These are phyloP conservation scores for Paecilomyces formosus DNA, from an alignment of 2,329 filamentous ascomycete genomes.

Conservation along the genomic window DNA sequence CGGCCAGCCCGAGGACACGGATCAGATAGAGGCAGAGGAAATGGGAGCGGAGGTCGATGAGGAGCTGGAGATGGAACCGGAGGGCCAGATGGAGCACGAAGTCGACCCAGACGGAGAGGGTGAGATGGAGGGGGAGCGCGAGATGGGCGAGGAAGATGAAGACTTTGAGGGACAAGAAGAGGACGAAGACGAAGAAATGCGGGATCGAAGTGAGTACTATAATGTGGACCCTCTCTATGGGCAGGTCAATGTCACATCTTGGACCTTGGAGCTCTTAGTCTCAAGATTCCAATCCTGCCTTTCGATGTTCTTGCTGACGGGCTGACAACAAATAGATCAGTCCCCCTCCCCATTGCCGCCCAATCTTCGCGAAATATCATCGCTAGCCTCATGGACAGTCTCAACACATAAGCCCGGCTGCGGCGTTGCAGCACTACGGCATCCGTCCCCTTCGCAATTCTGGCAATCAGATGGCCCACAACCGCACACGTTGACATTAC, in stretches of 20 bases:
- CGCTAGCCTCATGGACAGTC: slow-evolving; percentile 59
- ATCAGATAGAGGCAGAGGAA: slow-evolving; percentile 3
- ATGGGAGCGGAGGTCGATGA: slow-evolving; percentile 7
- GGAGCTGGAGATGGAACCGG: slow-evolving; percentile 7
- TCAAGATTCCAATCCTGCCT: background rate
- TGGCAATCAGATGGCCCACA: slow-evolving; percentile 63
- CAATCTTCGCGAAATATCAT: slow-evolving; percentile 55
- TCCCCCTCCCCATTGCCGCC: slow-evolving; percentile 29
- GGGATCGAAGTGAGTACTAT: slow-evolving; percentile 21
- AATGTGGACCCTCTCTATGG: background rate
- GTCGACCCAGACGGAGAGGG: slow-evolving; percentile 15
- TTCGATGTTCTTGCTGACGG: slow-evolving; percentile 1
- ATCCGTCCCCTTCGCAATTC: slow-evolving; percentile 50
- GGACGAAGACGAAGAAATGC: slow-evolving; percentile 17
- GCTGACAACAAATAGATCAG: slow-evolving; percentile 16
- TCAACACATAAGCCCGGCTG: slow-evolving; percentile 57
- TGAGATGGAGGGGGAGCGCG: slow-evolving; percentile 15
- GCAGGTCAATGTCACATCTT: background rate
- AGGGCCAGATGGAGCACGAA: slow-evolving; percentile 6
- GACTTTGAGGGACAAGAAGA: slow-evolving; percentile 12
- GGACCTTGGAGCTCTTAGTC: no score
- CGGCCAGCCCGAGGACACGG: background rate
- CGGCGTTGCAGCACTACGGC: slow-evolving; percentile 52
- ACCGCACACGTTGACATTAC: slow-evolving; percentile 55
- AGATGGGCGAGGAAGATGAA: slow-evolving; percentile 7